These are phyloP conservation scores for Cadophora gregata DNA, from an alignment of 2,329 filamentous ascomycete species.

Conservation along the genomic window DNA sequence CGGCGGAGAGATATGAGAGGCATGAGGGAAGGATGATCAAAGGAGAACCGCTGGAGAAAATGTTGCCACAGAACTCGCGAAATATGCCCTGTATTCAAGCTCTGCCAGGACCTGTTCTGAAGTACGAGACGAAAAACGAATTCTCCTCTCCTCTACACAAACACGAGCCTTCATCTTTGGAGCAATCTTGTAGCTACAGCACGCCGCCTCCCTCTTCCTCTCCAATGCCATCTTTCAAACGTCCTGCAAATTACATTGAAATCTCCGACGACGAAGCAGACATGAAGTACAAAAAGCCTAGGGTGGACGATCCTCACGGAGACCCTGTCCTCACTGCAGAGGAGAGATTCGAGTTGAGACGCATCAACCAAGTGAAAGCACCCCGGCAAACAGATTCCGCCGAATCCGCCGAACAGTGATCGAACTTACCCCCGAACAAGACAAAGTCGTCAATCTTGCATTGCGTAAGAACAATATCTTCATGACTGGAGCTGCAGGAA, in stretches of 20 bases:
- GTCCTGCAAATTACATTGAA: background rate
- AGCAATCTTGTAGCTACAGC: background rate
- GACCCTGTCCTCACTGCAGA: background rate
- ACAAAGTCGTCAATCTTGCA: slow-evolving; percentile 37
- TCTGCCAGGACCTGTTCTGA: no score
- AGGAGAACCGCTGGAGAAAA: background rate
- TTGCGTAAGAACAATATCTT: slow-evolving; percentile 38
- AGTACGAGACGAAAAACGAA: background rate
- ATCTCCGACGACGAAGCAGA: slow-evolving; percentile 2
- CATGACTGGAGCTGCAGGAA: slow-evolving; percentile 41
- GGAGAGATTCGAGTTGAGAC: background rate
- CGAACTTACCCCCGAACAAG: slow-evolving; percentile 35
- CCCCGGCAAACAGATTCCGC: background rate
- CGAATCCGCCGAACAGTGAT: slow-evolving; percentile 17
- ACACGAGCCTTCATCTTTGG: background rate
- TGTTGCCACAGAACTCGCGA: no score
- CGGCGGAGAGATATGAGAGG: background rate
- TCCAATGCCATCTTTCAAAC: background rate
- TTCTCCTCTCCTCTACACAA: background rate
- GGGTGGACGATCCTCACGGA: background rate
- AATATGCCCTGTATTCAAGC: no score
- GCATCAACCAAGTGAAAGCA: background rate
- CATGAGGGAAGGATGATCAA: background rate
- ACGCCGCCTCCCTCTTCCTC: slow-evolving; percentile 15
- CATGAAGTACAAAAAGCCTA: background rate